A percentile compares a stretch with the other conserved stretches of the same genome.
These are phyloP conservation scores for Danielia oregonensis DNA, from an alignment of 805 yeast genomes.

Conservation along the genomic window DNA sequence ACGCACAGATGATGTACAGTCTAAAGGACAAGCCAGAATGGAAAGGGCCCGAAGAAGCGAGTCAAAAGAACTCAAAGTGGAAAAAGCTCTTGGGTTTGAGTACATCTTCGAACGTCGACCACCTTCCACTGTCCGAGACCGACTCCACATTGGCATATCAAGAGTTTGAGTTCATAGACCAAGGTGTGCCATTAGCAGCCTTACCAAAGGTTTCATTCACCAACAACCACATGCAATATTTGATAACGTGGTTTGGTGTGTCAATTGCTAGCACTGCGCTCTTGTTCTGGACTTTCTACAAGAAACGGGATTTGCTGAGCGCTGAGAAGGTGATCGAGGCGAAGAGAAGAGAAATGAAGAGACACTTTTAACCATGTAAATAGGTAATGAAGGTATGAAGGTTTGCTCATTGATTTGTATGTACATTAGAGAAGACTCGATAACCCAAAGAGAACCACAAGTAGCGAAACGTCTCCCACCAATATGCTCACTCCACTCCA, in stretches of 20 bases:
- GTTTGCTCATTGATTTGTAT: neutral
- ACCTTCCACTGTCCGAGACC: slow-evolving; percentile 18
- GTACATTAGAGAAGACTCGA: slow-evolving; percentile 17
- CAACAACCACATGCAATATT: slow-evolving; percentile 87
- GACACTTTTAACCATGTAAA: slow-evolving; percentile 8
- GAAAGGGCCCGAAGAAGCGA: slow-evolving; percentile 16
- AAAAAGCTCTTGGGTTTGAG: slow-evolving; percentile 7
- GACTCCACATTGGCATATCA: slow-evolving; percentile 38
- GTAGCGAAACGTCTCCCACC: slow-evolving; percentile 33
- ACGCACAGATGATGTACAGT: slow-evolving; percentile 70
- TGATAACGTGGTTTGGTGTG: slow-evolving; percentile 94
- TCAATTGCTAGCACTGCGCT: slow-evolving; percentile 69
- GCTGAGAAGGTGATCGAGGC: slow-evolving; percentile 41
- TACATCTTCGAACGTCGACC: slow-evolving; percentile 6
- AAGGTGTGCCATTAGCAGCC: slow-evolving; percentile 90
- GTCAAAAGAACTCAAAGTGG: slow-evolving; percentile 4
- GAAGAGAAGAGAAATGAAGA: slow-evolving; percentile 35
- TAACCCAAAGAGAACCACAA: slow-evolving; percentile 37
- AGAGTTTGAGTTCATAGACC: slow-evolving; percentile 55
- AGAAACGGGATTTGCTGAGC: slow-evolving; percentile 25
- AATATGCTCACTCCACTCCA: slow-evolving; percentile 36
- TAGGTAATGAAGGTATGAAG: neutral
- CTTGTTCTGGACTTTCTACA: slow-evolving; percentile 39
- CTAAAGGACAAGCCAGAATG: slow-evolving; percentile 61
- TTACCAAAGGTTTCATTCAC: slow-evolving; percentile 75